phyloP scores from a whole-genome alignment of 768 basidiomycete genomes.

The Rhizopogon vesiculosus region DNA sequence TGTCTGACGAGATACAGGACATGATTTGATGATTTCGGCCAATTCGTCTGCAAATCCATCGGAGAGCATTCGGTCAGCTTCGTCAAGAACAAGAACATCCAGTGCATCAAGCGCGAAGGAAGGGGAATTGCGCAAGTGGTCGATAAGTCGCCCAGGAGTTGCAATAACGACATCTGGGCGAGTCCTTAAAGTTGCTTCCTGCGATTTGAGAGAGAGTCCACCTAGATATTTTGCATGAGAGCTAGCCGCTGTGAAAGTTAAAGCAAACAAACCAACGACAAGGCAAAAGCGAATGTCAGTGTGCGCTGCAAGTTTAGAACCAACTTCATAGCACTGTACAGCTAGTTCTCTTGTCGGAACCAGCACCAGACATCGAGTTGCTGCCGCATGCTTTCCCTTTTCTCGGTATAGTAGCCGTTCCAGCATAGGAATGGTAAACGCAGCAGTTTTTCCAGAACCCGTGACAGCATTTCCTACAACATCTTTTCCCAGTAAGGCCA shows the following conservation, averaged over 20 bases:
- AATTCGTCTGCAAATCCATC: constrained; percentile 96
- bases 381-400: constrained; percentile 79
- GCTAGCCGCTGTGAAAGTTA: constrained; percentile 2
- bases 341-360: constrained; percentile 95
- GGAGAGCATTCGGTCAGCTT: constrained; percentile 95
- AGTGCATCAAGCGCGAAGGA: constrained; percentile 89
- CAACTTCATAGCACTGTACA: constrained; percentile 93
- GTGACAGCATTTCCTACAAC: constrained; percentile 95
- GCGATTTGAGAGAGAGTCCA: constrained; percentile 89
- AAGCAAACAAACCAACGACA: constrained; percentile 62
- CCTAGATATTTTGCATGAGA: constrained; percentile 40
- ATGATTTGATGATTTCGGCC: constrained; percentile 87
- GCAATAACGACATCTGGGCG: constrained; percentile 94
- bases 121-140: constrained; percentile 94
- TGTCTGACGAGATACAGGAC: constrained; percentile 86
- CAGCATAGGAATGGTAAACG: constrained; percentile 91
- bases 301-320: constrained; percentile 75
- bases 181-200: constrained; percentile 79
- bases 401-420: constrained; percentile 93
- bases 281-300: constrained; percentile 90
- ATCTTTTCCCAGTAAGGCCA: constrained; percentile 92
- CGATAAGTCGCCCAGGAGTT: constrained; percentile 96
- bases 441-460: constrained; percentile 97
- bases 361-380: constrained; percentile 85
- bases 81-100: constrained; percentile 92